These are phyloP conservation scores for Neofusicoccum sp. DNA, from an alignment of 2,329 filamentous ascomycete genomes.

Conservation along the genomic window DNA sequence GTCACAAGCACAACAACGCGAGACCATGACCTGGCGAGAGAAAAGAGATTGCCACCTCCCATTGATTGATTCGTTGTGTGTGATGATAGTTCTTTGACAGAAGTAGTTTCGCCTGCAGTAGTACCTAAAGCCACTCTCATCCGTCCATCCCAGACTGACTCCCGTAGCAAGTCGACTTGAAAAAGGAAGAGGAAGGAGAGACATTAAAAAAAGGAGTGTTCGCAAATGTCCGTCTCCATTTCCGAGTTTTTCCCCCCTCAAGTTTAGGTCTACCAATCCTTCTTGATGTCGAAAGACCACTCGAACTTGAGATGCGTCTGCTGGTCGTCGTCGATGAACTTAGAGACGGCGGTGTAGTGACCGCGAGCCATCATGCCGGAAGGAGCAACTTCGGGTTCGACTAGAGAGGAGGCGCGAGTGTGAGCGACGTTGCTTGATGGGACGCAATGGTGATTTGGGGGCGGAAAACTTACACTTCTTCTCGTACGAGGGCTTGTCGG, in stretches of 20 bases:
- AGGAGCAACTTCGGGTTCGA: slow-evolving; percentile 88
- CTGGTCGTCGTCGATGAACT: slow-evolving; percentile 94
- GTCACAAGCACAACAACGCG: too few relatives aligned
- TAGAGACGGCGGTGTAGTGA: slow-evolving; percentile 84
- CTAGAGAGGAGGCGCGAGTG: slow-evolving; percentile 44
- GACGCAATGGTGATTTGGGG: background rate
- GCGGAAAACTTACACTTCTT: slow-evolving; percentile 75
- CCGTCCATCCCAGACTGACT: background rate
- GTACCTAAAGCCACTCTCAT: slow-evolving; percentile 2
- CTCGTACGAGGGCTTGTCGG: slow-evolving; percentile 77
- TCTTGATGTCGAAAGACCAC: slow-evolving; percentile 95
- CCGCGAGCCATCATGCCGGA: slow-evolving; percentile 86
- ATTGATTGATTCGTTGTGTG: background rate
- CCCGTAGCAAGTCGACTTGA: background rate
- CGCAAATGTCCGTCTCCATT: background rate
- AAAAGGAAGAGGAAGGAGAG: background rate
- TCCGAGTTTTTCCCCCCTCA: background rate
- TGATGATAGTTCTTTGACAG: slow-evolving; percentile 1
- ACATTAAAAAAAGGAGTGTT: slow-evolving; percentile 6
- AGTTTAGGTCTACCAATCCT: slow-evolving; percentile 71
- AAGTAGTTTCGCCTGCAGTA: slow-evolving; percentile 6
- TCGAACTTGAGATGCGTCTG: slow-evolving; percentile 87
- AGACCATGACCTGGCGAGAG: background rate
- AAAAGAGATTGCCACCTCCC: background rate
- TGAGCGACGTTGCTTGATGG: background rate